Conservation (phyloP, 805 yeast genomes). For the Saturnispora galanensis region DNA sequence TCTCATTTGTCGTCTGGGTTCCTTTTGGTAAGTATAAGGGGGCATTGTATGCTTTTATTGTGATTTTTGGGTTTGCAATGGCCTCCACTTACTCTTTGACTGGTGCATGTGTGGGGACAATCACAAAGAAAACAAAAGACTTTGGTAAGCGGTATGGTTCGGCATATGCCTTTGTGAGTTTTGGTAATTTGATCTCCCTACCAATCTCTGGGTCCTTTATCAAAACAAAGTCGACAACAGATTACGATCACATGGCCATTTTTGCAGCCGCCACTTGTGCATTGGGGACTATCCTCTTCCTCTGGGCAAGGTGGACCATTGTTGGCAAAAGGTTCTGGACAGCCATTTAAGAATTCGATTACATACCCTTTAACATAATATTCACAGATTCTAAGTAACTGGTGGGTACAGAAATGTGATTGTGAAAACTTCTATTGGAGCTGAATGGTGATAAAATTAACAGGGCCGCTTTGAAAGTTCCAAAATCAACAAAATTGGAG, state of each 20-base stretch:
- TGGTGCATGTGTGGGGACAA: slow-evolving; percentile 53
- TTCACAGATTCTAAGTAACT: too few relatives aligned
- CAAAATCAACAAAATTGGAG: too few relatives aligned
- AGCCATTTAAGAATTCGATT: slow-evolving; percentile 6
- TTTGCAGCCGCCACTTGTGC: slow-evolving; percentile 14
- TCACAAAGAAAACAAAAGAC: slow-evolving; percentile 41
- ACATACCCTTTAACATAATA: too few relatives aligned
- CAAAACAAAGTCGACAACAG: slow-evolving; percentile 23
- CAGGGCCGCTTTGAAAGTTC: too few relatives aligned
- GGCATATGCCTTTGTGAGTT: slow-evolving; percentile 48
- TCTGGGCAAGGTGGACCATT: slow-evolving; percentile 33
- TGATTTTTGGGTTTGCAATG: slow-evolving; percentile 44
- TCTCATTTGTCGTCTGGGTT: slow-evolving; percentile 47
- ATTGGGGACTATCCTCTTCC: slow-evolving; percentile 31
- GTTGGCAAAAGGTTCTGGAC: slow-evolving; percentile 32
- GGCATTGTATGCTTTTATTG: slow-evolving; percentile 43
- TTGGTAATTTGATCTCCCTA: slow-evolving; percentile 36
- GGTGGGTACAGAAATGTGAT: too few relatives aligned
- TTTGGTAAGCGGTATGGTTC: slow-evolving; percentile 66
- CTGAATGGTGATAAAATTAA: too few relatives aligned
- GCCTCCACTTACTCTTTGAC: slow-evolving; percentile 52
- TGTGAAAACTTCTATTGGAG: too few relatives aligned
- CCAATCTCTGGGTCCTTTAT: slow-evolving; percentile 35
- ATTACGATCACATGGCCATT: slow-evolving; percentile 31
- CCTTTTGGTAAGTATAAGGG: slow-evolving; percentile 41